These are phyloP conservation scores for Byssoonygena ceratinophila DNA, from an alignment of 2,329 filamentous ascomycete species.

Conservation along the genomic window DNA sequence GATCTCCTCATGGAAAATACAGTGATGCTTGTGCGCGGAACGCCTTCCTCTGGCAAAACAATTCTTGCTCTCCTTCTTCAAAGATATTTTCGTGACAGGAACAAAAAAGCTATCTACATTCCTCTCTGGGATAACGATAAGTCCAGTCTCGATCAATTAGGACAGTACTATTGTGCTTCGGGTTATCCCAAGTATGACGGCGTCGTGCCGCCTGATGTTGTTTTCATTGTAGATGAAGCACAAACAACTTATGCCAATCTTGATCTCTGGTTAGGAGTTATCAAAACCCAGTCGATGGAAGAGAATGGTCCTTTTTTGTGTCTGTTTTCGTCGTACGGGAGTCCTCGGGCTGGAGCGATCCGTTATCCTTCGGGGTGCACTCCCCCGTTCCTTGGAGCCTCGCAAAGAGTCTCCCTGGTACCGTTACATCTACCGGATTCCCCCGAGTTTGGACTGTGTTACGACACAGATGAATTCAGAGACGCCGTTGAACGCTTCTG, in stretches of 20 bases:
- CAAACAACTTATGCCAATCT: background rate
- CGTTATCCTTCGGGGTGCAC: background rate
- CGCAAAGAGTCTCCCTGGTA: background rate
- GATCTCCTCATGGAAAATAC: too few species aligned
- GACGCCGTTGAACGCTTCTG: background rate
- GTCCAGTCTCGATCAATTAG: too few species aligned
- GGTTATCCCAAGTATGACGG: background rate
- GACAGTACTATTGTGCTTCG: too few species aligned
- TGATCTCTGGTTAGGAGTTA: background rate
- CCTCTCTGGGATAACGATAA: background rate
- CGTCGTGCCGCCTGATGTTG: background rate
- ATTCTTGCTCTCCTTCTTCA: background rate
- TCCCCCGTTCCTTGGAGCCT: background rate
- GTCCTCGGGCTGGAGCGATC: background rate
- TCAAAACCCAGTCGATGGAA: background rate
- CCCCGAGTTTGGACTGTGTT: background rate
- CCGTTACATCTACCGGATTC: background rate
- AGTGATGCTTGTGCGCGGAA: background rate
- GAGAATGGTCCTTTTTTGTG: background rate
- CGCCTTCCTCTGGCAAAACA: constrained; percentile 6
- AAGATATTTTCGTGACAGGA: background rate
- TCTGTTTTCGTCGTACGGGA: background rate
- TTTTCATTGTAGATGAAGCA: background rate
- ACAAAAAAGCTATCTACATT: background rate
- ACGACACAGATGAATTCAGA: background rate